Evolutionary conservation across 1,284 basidiomycete species (phyloP), one percentile per base, ranked within the genome.

Genomic region (Cutaneotrichosporon sp.): DNA sequence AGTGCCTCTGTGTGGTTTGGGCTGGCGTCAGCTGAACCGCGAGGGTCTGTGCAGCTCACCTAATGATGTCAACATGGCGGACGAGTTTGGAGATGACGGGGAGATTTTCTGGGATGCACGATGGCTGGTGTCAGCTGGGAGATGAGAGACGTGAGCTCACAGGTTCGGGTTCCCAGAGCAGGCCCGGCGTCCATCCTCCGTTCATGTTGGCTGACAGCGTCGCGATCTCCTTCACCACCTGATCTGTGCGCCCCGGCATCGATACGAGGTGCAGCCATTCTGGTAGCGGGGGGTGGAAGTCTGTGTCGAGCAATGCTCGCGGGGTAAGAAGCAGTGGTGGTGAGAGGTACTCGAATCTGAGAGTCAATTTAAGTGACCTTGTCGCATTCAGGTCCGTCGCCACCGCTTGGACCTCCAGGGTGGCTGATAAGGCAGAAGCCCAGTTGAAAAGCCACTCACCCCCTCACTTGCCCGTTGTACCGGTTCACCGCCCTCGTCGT

Each of bases 1-100:
- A 70, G 50, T 1, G 66, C 65, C 54, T 75, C 73, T 20, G 65
- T 61, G 54, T 75, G 72, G 45, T 75, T 74, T 9, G 73, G 72
- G 26, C 71, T 71, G 51, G n/a, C 26, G 41, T 55, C 14, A 47
- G 38, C 26, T 25, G 0, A 1, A 33, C 3, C 8, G 2, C 10
- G 19, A 22, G 8, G 26, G 11, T 17, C 6, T n/a, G n/a, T n/a
- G n/a, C 1, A 19, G 25, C 61, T 42, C 38, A 65, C 69, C 64
- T 63, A 38, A 70, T 54, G 43, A 68, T 52, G 56, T 70, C 66
- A n/a, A 65, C 58, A 7, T 60, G 44, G 4, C 41, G 49, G 0
- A 57, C 50, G 10, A 72, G 22, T 6, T 19, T 14, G 20, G 35
- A 39, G 7, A 70, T 49, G 7, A 54, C 45, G 16, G 64, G 55